Evolutionary conservation across 768 basidiomycete species (phyloP).

Genomic region (Lepiota brunneoincarnata): DNA sequence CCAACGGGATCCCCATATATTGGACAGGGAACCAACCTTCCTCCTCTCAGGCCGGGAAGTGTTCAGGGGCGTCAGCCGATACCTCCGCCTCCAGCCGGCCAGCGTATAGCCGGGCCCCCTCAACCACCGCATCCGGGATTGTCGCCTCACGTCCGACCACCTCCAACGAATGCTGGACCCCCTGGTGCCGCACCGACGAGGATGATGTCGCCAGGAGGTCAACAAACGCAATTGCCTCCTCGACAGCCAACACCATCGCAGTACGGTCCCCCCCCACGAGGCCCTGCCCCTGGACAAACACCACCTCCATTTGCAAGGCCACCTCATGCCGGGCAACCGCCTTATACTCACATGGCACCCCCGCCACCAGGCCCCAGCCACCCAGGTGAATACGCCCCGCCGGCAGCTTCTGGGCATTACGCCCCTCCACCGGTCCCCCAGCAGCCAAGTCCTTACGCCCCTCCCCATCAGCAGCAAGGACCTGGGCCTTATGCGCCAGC

Average conservation of each 20-base stretch:
- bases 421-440: constrained; percentile 21
- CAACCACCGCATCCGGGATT: constrained; percentile 22
- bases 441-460: constrained; percentile 28
- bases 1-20: constrained; percentile 46
- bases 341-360: constrained; percentile 37
- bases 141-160: constrained; percentile 24
- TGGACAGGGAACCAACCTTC: constrained; percentile 43
- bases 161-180: constrained; percentile 18
- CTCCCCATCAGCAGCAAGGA: constrained; percentile 22
- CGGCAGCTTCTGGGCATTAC: constrained; percentile 20
- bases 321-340: constrained; percentile 26
- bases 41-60: constrained; percentile 64
- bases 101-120: constrained; percentile 25
- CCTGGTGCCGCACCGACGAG: constrained; percentile 31
- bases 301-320: constrained; percentile 27
- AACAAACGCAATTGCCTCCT: constrained; percentile 29
- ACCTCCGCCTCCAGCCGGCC: constrained; percentile 34
- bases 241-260: constrained; percentile 47
- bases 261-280: constrained; percentile 44
- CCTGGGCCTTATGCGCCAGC: constrained; percentile 17
- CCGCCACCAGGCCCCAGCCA: constrained; percentile 33
- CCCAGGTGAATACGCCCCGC: constrained; percentile 18
- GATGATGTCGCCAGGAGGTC: constrained; percentile 36
- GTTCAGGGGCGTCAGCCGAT: constrained; percentile 47
- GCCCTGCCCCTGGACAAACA: constrained; percentile 38